These are phyloP conservation scores for Penicillium lividum DNA, from an alignment of 495 filamentous ascomycete genomes.

Conservation along the genomic window DNA sequence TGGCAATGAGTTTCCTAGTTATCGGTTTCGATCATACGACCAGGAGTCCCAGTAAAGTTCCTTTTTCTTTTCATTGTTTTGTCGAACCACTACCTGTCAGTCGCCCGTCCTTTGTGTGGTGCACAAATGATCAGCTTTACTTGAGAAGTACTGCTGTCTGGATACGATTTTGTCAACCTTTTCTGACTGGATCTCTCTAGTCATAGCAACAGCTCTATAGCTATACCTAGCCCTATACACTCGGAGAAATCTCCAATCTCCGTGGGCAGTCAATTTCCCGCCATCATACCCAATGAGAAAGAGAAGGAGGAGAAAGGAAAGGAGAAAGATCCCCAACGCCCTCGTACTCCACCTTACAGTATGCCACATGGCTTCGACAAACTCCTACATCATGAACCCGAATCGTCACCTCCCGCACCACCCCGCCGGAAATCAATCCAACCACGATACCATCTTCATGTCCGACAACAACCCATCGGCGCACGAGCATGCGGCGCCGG, in stretches of 20 bases:
- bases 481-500: slow-evolving; percentile 93
- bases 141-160: background rate
- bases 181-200: slow-evolving; percentile 23
- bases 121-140: slow-evolving; percentile 3
- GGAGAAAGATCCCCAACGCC: slow-evolving; percentile 15
- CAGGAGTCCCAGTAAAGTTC: slow-evolving; percentile 45
- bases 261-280: slow-evolving; percentile 14
- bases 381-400: slow-evolving; percentile 40
- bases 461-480: slow-evolving; percentile 88
- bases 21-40: slow-evolving; percentile 33
- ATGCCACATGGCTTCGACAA: slow-evolving; percentile 46
- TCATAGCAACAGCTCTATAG: slow-evolving; percentile 35
- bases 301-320: no score
- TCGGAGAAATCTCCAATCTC: slow-evolving; percentile 35
- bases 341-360: slow-evolving; percentile 28
- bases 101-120: slow-evolving; percentile 19
- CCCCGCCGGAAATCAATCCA: slow-evolving; percentile 22
- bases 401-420: slow-evolving; percentile 30
- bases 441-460: slow-evolving; percentile 58
- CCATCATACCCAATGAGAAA: slow-evolving; percentile 9
- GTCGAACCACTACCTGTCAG: slow-evolving; percentile 22
- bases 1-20: slow-evolving; percentile 29
- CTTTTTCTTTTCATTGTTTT: slow-evolving; percentile 23
- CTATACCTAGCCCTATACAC: slow-evolving; percentile 37
- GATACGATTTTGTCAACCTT: background rate